These are phyloP conservation scores for Cyclotella choctawhatcheeana DNA, from an alignment of 108 stramenopile genomes.

Conservation along the genomic window DNA sequence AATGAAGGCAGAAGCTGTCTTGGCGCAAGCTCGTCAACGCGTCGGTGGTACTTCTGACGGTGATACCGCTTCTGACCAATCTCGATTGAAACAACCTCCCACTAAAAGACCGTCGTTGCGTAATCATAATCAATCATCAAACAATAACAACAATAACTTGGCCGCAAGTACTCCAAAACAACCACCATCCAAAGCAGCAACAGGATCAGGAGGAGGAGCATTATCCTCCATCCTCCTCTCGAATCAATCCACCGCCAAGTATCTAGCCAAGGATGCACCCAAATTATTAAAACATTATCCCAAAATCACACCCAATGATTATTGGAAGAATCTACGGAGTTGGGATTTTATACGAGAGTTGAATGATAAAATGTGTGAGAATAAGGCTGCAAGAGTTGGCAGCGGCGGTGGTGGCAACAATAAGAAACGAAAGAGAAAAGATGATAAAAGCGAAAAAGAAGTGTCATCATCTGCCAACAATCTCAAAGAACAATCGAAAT, in stretches of 20 bases:
- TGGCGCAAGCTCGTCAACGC: conserved; percentile 29
- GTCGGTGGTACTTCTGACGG: conserved; percentile 3
- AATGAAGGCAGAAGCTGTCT: conserved; percentile 5
- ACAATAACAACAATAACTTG: neutral
- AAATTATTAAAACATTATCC: conserved; percentile 42
- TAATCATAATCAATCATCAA: neutral
- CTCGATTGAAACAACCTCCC: neutral
- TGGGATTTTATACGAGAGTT: conserved; percentile 81
- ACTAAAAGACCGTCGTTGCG: conserved; percentile 17
- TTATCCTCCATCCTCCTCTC: conserved; percentile 40
- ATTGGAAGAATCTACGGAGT: conserved; percentile 80
- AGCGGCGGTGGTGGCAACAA: neutral
- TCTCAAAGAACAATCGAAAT: neutral
- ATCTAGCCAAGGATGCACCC: conserved; percentile 40
- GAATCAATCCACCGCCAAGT: conserved; percentile 43
- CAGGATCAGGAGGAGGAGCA: conserved; percentile 17
- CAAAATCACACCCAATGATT: conserved; percentile 49
- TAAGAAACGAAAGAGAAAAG: neutral
- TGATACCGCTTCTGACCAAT: neutral
- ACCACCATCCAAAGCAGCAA: neutral
- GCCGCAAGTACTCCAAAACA: neutral
- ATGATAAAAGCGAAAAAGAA: neutral
- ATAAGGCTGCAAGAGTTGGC: neutral
- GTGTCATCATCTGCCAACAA: neutral
- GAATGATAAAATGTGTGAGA: conserved; percentile 25